phyloP scores from a whole-genome alignment of 1,284 basidiomycete genomes.

The Leccinum subatratum region DNA sequence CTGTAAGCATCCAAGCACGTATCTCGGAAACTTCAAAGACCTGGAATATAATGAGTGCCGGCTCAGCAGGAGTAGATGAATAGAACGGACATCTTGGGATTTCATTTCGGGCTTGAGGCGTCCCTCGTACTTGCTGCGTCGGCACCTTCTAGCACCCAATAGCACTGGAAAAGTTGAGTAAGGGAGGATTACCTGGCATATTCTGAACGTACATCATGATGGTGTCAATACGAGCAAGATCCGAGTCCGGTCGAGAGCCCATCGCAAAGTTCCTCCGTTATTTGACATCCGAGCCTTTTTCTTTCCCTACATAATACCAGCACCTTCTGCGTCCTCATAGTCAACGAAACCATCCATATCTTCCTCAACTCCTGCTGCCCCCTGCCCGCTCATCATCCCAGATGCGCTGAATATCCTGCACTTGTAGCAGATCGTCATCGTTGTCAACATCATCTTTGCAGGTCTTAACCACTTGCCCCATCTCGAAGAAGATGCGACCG shows the following conservation, averaged over 20 bases:
- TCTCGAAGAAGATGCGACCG: slow-evolving; percentile 55
- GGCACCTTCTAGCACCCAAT: slow-evolving; percentile 85
- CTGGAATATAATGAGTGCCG: slow-evolving; percentile 39
- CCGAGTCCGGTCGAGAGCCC: slow-evolving; percentile 53
- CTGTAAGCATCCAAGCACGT: slow-evolving; percentile 83
- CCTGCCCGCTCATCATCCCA: slow-evolving; percentile 75
- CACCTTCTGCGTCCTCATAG: slow-evolving; percentile 80
- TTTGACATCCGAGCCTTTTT: slow-evolving; percentile 58
- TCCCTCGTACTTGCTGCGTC: slow-evolving; percentile 58
- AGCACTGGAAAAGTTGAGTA: slow-evolving; percentile 51
- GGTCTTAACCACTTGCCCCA: slow-evolving; percentile 54
- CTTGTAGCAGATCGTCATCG: slow-evolving; percentile 50
- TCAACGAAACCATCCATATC: slow-evolving; percentile 89
- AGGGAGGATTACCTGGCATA: slow-evolving; percentile 17
- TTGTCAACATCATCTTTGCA: slow-evolving; percentile 71
- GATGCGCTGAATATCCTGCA: slow-evolving; percentile 72
- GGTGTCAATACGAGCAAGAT: slow-evolving; percentile 81
- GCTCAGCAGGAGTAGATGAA: slow-evolving; percentile 9
- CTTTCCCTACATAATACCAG: slow-evolving; percentile 61
- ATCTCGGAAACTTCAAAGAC: slow-evolving; percentile 99
- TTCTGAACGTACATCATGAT: slow-evolving; percentile 50
- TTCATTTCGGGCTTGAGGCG: slow-evolving; percentile 69
- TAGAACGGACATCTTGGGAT: slow-evolving; percentile 77
- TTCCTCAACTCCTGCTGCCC: slow-evolving; percentile 61
- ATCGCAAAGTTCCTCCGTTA: slow-evolving; percentile 48